Evolutionary conservation across 2,329 filamentous ascomycete species (phyloP).

Genomic region (Stagonosporopsis rhizophila): DNA sequence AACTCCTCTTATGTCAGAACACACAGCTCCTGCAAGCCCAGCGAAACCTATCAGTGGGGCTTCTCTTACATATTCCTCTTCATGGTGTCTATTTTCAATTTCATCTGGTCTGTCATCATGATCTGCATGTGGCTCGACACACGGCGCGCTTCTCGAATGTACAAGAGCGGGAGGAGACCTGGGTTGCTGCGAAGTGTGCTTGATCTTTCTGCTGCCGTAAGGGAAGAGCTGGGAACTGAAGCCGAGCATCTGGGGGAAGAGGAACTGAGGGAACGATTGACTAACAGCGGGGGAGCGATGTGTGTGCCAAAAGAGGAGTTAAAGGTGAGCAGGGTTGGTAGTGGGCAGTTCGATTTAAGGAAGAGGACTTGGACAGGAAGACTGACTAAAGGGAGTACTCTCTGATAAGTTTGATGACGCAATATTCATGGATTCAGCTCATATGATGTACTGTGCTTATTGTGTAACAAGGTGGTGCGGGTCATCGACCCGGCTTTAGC

Average conservation of each 20-base stretch:
- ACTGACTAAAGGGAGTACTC: constrained; percentile 39
- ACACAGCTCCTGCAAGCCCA: constrained; percentile 40
- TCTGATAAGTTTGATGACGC: too few relatives aligned
- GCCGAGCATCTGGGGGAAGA: constrained; percentile 31
- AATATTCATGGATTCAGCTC: too few relatives aligned
- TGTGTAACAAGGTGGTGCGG: background rate
- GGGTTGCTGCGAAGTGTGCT: constrained; percentile 40
- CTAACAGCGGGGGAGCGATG: constrained; percentile 31
- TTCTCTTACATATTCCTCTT: constrained; percentile 48
- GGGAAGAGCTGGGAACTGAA: constrained; percentile 36
- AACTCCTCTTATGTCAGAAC: constrained; percentile 26
- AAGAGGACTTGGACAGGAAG: constrained; percentile 29
- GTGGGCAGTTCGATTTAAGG: constrained; percentile 2
- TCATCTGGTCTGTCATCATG: constrained; percentile 44
- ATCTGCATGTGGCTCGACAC: constrained; percentile 45
- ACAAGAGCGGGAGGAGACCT: constrained; percentile 37
- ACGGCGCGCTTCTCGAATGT: constrained; percentile 36
- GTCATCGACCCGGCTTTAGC: background rate
- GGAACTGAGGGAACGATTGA: constrained; percentile 29
- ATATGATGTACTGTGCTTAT: too few relatives aligned
- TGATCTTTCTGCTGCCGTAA: constrained; percentile 36
- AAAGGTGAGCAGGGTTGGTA: constrained; percentile 30
- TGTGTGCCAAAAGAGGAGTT: constrained; percentile 35
- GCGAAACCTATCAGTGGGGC: constrained; percentile 45
- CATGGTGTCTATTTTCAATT: constrained; percentile 45